Percentiles rank a stretch among this genome's conserved stretches.
phyloP scores from a whole-genome alignment of 1,139 yeast species.

The Yamadazyma kanchanaburiensis region DNA sequence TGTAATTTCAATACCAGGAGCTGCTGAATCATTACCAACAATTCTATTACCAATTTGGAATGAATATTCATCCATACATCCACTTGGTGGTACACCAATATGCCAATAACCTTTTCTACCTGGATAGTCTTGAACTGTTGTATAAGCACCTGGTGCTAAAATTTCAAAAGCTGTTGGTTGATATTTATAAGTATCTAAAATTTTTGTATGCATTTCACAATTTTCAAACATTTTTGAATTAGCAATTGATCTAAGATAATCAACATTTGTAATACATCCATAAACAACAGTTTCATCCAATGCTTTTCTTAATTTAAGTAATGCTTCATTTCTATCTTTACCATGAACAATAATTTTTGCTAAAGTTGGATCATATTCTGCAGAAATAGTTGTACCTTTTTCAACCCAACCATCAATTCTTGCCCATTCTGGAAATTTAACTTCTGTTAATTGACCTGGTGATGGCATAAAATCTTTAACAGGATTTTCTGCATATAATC shows the following conservation, averaged over 20 bases:
- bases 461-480: constrained; percentile 93
- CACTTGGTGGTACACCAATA: constrained; percentile 96
- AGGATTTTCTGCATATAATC: constrained; percentile 95
- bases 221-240: constrained; percentile 78
- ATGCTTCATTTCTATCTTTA: constrained; percentile 78
- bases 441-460: constrained; percentile 90
- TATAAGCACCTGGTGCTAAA: constrained; percentile 84
- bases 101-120: constrained; percentile 89
- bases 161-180: constrained; percentile 82
- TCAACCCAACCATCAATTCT: constrained; percentile 93
- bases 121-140: constrained; percentile 94
- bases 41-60: constrained; percentile 85
- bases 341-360: constrained; percentile 97
- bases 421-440: constrained; percentile 82
- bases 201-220: constrained; percentile 82
- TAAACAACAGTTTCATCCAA: constrained; percentile 80
- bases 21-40: constrained; percentile 77
- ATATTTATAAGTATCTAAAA: constrained; percentile 79
- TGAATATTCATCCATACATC: constrained; percentile 94
- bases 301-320: constrained; percentile 72
- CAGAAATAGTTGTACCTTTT: constrained; percentile 85
- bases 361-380: constrained; percentile 94
- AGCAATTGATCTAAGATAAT: constrained; percentile 82
- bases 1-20: constrained; percentile 91
- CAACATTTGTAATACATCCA: constrained; percentile 88